Evolutionary conservation across 257 asterid genomes (phyloP).

Genomic region (Ballota nigra): DNA sequence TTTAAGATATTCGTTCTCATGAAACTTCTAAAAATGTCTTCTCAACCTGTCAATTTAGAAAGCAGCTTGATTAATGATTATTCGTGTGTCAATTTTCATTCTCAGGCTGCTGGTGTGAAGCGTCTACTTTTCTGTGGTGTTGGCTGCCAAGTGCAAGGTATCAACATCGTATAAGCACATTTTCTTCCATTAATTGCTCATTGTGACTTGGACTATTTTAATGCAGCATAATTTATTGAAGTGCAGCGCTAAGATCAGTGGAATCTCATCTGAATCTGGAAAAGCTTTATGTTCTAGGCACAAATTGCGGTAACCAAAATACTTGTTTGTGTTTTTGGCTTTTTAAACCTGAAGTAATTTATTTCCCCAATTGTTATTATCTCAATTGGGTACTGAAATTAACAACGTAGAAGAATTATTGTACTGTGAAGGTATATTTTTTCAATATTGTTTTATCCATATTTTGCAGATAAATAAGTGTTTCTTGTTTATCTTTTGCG

Average conservation of each 20-base stretch:
- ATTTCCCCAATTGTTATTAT: neutral
- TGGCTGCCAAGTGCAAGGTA: conserved; percentile 99
- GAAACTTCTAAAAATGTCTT: neutral
- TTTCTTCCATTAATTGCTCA: conserved; percentile 19
- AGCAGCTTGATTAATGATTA: conserved; percentile 10
- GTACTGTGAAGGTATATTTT: neutral
- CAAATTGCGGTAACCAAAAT: conserved; percentile 75
- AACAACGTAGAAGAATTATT: neutral
- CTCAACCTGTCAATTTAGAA: conserved; percentile 6
- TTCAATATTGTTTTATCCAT: conserved; percentile 6
- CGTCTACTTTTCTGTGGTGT: conserved; percentile 98
- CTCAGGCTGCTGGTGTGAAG: conserved; percentile 95
- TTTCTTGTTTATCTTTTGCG: conserved; percentile 13
- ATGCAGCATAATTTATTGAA: conserved; percentile 71
- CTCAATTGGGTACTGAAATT: neutral
- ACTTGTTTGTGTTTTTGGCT: conserved; percentile 7
- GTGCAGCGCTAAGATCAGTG: conserved; percentile 96
- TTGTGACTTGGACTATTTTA: conserved; percentile 48
- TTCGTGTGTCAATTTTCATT: conserved; percentile 17
- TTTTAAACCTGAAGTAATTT: conserved; percentile 3
- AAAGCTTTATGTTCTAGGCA: conserved; percentile 93
- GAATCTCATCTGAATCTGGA: conserved; percentile 92
- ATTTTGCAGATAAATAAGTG: neutral
- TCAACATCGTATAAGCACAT: conserved; percentile 19
- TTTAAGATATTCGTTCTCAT: conserved; percentile 1